Conservation (phyloP, 192 early-diverging fungal genomes). For the Umbelopsis isabellina region DNA sequence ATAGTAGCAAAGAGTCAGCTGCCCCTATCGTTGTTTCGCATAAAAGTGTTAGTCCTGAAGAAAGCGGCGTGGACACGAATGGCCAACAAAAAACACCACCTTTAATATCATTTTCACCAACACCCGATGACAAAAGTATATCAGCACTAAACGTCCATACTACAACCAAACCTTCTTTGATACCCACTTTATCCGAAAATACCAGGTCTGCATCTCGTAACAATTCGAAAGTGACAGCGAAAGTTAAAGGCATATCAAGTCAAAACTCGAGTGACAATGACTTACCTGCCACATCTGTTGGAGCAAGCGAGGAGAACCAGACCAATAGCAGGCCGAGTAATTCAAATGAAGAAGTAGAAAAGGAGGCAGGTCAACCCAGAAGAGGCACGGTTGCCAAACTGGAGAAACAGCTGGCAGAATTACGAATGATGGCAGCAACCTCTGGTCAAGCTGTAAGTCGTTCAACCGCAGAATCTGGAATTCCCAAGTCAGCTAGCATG, state of each 20-base stretch:
- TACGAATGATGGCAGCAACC: slow-evolving; percentile 9
- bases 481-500: background rate
- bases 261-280: too few relatives aligned
- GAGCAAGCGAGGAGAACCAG: background rate
- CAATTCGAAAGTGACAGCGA: background rate
- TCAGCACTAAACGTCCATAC: background rate
- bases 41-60: too few relatives aligned
- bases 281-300: background rate
- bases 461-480: background rate
- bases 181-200: background rate
- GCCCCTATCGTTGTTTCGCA: too few relatives aligned
- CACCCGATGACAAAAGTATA: background rate
- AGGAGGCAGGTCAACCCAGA: slow-evolving; percentile 1
- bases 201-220: background rate
- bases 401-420: slow-evolving; percentile 34
- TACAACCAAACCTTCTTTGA: background rate
- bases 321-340: background rate
- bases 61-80: too few relatives aligned
- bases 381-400: slow-evolving; percentile 34
- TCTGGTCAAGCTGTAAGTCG: background rate
- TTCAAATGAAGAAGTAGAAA: background rate
- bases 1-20: too few relatives aligned
- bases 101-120: background rate
- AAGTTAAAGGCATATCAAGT: too few relatives aligned
- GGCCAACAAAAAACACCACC: background rate